These are phyloP conservation scores for Geotrichum citri-aurantii DNA, from an alignment of 1,139 yeast genomes.

Conservation along the genomic window DNA sequence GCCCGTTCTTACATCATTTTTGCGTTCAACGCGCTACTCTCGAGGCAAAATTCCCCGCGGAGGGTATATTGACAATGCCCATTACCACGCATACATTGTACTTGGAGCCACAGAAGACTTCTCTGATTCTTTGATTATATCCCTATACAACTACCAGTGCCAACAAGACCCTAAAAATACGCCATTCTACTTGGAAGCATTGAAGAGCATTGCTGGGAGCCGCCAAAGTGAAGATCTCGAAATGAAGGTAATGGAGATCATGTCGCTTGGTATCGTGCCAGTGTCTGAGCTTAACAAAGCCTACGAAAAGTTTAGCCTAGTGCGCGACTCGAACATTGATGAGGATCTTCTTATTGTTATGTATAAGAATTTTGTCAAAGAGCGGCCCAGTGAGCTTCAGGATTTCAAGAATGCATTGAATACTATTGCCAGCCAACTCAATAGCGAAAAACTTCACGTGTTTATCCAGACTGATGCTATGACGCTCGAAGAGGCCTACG, in stretches of 20 bases:
- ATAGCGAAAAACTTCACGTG: constrained; percentile 42
- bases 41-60: constrained; percentile 1
- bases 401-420: constrained; percentile 24
- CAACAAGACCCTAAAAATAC: constrained; percentile 49
- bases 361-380: not conserved
- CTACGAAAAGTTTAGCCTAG: constrained; percentile 49
- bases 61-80: constrained; percentile 1
- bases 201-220: constrained; percentile 44
- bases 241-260: constrained; percentile 48
- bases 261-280: constrained; percentile 57
- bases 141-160: constrained; percentile 54
- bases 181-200: constrained; percentile 66
- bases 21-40: not conserved
- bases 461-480: constrained; percentile 53
- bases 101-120: constrained; percentile 58
- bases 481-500: constrained; percentile 52
- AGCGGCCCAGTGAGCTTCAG: constrained; percentile 8
- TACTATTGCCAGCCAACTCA: constrained; percentile 24
- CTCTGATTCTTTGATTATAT: constrained; percentile 54
- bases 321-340: constrained; percentile 13
- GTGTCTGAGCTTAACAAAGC: constrained; percentile 54
- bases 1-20: not conserved
- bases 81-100: constrained; percentile 9
- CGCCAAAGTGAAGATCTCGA: constrained; percentile 46
- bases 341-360: constrained; percentile 8